Base-by-base conservation (phyloP, 768 basidiomycete genomes). In the Postia placenta region DNA sequence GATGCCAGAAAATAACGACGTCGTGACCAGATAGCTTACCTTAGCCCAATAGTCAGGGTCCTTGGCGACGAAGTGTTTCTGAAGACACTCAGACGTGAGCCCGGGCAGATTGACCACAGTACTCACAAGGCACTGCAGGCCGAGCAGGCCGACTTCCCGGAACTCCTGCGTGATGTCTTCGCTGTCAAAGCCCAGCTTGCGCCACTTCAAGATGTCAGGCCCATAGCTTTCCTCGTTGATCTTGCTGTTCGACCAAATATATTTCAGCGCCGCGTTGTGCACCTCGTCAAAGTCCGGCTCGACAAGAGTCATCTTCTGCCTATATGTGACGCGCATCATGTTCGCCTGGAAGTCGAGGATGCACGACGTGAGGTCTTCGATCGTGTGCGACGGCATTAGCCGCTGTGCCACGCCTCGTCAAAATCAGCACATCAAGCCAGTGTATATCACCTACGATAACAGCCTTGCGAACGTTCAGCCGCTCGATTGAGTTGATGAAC, bases 281-380 rank as follows among this genome's bases (percentile, higher is more conserved):
- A 70, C 65, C 3, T 75, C 73, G 48, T 87, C 83, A 36, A 65
- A 63, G 24, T 82, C 79, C 2, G 84, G 79, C 57, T 90, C 84
- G 15, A 93, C 87, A 20, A 78, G 65, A 2, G 87, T 87, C 14
- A 76, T 86, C 68, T 91, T 92, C 70, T 85, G 87, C 48, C 85
- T 79, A 63, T 87, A 86, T 12, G 79, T 81, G 24, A 90, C 79
- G 33, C 87, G 81, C 47, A 88, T 72, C 50, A 92, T 78, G 65
- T 90, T 91, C 23, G 87, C 83, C 69, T 93, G 91, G 64, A 92
- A 93, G 61, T 92, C 87, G 48, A 92, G 74, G 41, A 93, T 85
- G 50, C 83, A 85, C 0, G 89, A 92, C 5, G 85, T 81, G 47
- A 92, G 69, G 60, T 92, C 90, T 54, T 90, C 87, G 42, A 82